These are phyloP conservation scores for Kodamaea sagamina DNA, from an alignment of 805 yeast species.

Conservation along the genomic window DNA sequence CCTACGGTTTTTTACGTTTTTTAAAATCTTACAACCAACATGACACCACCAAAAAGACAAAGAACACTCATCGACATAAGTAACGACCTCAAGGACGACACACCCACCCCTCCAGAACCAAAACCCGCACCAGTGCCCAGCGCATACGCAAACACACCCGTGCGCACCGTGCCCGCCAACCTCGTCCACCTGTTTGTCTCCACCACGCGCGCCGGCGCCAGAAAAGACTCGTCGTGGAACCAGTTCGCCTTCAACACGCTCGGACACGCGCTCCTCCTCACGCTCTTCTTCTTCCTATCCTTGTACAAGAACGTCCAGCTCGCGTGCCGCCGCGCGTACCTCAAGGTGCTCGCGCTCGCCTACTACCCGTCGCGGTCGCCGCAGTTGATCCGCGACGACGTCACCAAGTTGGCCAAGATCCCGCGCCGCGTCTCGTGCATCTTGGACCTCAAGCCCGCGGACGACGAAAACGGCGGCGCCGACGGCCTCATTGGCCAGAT, in stretches of 20 bases:
- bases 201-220: neutral
- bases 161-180: conserved; percentile 5
- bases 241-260: conserved; percentile 6
- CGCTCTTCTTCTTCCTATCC: conserved; percentile 58
- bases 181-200: conserved; percentile 2
- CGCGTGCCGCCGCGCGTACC: conserved; percentile 50
- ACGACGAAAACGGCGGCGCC: conserved; percentile 86
- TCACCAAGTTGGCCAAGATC: conserved; percentile 66
- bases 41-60: no score
- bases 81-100: no score
- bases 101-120: no score
- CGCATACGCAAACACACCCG: conserved; percentile 4
- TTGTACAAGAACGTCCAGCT: conserved; percentile 54
- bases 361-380: conserved; percentile 77
- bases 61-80: no score
- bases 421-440: conserved; percentile 79
- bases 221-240: conserved; percentile 6
- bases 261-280: conserved; percentile 48
- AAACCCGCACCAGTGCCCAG: neutral
- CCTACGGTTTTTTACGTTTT: no score
- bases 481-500: conserved; percentile 77
- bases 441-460: conserved; percentile 69
- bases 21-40: no score
- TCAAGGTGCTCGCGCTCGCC: conserved; percentile 58
- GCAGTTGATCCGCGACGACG: conserved; percentile 82